A percentile compares a stretch with the other conserved stretches of the same genome.
Evolutionary conservation across 2,329 filamentous ascomycete genomes (phyloP).

Genomic region (Cordyceps fumosorosea): DNA sequence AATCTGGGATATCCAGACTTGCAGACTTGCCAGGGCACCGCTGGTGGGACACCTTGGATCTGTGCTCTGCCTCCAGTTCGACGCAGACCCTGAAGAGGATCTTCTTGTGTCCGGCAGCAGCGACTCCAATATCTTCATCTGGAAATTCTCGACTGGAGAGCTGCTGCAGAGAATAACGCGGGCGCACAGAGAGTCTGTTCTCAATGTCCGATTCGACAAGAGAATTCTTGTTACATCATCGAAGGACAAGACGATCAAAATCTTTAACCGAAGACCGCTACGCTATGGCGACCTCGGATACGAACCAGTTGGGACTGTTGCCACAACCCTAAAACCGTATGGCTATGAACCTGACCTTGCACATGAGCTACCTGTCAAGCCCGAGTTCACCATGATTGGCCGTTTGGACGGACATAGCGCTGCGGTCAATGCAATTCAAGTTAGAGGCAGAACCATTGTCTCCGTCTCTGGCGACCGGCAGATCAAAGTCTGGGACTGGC

Average conservation of each 20-base stretch:
- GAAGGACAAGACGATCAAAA: conserved; percentile 94
- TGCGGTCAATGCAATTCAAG: conserved; percentile 93
- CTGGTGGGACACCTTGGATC: conserved; percentile 75
- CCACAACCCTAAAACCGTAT: conserved; percentile 45
- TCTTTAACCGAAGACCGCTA: conserved; percentile 80
- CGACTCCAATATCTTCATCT: conserved; percentile 83
- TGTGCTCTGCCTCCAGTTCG: conserved; percentile 91
- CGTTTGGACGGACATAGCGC: conserved; percentile 78
- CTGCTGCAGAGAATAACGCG: conserved; percentile 67
- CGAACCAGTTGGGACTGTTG: conserved; percentile 45
- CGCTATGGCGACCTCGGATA: conserved; percentile 54
- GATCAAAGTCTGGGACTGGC: conserved; percentile 93
- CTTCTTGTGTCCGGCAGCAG: conserved; percentile 94
- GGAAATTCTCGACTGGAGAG: conserved; percentile 87
- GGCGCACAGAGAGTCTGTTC: conserved; percentile 83
- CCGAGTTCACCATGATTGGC: conserved; percentile 71
- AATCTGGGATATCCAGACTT: conserved; percentile 82
- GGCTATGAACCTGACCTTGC: conserved; percentile 44
- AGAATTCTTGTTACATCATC: conserved; percentile 92
- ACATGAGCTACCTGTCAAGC: conserved; percentile 43
- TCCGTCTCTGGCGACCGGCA: conserved; percentile 90
- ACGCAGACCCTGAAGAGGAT: conserved; percentile 79
- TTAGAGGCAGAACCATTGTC: conserved; percentile 77
- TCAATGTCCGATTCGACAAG: conserved; percentile 89
- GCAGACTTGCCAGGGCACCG: conserved; percentile 67